Evolutionary conservation across 768 basidiomycete species (phyloP).

Genomic region (Russula emetica): DNA sequence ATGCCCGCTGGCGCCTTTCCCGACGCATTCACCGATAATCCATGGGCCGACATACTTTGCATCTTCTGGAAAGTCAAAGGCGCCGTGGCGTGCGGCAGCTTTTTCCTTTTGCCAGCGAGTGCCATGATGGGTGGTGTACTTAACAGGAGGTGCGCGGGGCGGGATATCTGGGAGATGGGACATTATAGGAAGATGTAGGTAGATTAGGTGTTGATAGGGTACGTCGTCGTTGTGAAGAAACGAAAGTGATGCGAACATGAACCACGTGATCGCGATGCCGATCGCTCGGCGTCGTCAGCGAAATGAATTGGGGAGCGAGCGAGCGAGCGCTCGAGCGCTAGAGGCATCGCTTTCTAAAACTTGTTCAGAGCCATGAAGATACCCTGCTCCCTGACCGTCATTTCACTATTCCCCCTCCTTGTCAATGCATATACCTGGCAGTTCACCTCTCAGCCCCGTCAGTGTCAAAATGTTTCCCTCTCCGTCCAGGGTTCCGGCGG

Average conservation of each 20-base stretch:
- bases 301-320: background rate
- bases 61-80: constrained; percentile 80
- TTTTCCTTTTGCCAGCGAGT: constrained; percentile 89
- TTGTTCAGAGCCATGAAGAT: constrained; percentile 12
- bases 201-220: constrained; percentile 4
- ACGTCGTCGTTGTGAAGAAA: background rate
- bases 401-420: constrained; percentile 31
- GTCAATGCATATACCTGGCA: constrained; percentile 42
- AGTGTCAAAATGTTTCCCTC: constrained; percentile 63
- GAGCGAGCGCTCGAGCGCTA: no score
- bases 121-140: constrained; percentile 64
- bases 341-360: background rate
- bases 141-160: constrained; percentile 66
- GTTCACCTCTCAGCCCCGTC: constrained; percentile 47
- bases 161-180: constrained; percentile 46
- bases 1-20: constrained; percentile 90
- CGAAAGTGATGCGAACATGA: background rate
- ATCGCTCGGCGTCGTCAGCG: background rate
- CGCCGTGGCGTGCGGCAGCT: constrained; percentile 67
- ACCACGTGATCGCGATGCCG: constrained; percentile 6
- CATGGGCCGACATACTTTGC: constrained; percentile 86
- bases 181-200: constrained; percentile 26
- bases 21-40: constrained; percentile 90
- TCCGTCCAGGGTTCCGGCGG: constrained; percentile 61
- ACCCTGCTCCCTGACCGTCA: constrained; percentile 5